Evolutionary conservation across 257 asterid species (phyloP).

Genomic region (Solanum rostratum): DNA sequence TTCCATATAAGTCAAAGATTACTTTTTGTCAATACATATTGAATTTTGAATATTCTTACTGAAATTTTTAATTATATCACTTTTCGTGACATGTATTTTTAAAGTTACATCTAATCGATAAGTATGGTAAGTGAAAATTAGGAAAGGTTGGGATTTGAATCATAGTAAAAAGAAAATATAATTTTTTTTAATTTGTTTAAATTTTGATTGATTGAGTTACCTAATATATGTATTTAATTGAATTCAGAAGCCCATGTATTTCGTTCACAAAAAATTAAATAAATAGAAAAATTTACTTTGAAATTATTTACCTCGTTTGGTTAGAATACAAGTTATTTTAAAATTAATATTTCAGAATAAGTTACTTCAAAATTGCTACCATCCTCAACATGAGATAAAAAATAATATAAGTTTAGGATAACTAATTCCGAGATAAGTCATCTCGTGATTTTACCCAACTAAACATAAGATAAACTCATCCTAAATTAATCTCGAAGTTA

Average conservation of each 20-base stretch:
- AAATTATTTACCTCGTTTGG: neutral
- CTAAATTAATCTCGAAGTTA: no score
- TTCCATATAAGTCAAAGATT: neutral
- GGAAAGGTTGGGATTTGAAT: no score
- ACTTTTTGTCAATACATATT: fast-evolving
- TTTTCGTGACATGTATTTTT: neutral
- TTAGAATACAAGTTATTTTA: no score
- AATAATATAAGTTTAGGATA: no score
- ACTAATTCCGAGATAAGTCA: no score
- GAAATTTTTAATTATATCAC: neutral
- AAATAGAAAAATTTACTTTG: neutral
- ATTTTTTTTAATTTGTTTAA: neutral
- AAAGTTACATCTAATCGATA: neutral
- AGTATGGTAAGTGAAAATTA: neutral
- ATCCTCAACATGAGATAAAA: no score
- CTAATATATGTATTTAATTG: neutral
- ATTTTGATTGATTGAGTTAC: neutral
- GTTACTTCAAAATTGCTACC: no score
- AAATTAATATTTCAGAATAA: no score
- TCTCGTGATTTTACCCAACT: no score
- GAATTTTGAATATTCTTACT: neutral
- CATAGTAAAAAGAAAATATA: no score
- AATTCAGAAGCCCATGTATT: neutral
- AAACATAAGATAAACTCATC: no score
- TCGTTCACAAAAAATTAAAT: neutral